Evolutionary conservation across 73 alveolate species (phyloP), one percentile per base, ranked within the genome.

Genomic region (Tetrahymena thermophila): DNA sequence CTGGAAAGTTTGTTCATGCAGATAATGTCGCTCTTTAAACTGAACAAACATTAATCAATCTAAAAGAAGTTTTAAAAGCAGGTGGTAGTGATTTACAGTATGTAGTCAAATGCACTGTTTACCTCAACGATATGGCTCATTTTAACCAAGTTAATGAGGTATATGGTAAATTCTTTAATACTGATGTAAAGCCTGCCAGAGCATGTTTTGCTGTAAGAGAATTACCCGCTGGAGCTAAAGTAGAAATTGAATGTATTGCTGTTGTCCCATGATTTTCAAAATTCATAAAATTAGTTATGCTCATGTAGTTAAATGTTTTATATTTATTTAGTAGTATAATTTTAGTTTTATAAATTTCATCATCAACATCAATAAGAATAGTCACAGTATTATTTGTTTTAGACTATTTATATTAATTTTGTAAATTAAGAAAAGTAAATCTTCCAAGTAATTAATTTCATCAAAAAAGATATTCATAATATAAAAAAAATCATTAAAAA

Each of bases 111-210:
- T 84, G 94, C 93, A 96, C 93, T 13, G 97, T 97, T 14, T 97
- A 96, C 85, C 95, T 97, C 0, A 95, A 85, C 23, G 98, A 97
- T 94, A 96, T 97, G 98, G 97, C 93, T 43, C 97, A 97, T 94
- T 97, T 97, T 57, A 96, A 96, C 71, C 93, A 83, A 50, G 97
- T 96, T 25, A 97, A 97, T 95, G 97, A 94, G 28, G 97, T 96
- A n/a, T 97, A 97, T 94, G 96, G 84, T 35, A 96, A 95, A 94
- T 97, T 95, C 98, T 96, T 95, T 84, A 84, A 85, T 9, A 96
- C 94, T 11, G 97, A 94, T n/a, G 89, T 71, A n/a, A 94, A 93
- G 43, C 98, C 98, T 15, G 98, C 98, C 4, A 95, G 98, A 94
- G 96, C 97, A 35, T 97, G 98, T 44, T 94, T 97, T 50, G 98